Conservation (phyloP, 2,329 filamentous ascomycete genomes). For the Ophioceras dolichostomum region DNA sequence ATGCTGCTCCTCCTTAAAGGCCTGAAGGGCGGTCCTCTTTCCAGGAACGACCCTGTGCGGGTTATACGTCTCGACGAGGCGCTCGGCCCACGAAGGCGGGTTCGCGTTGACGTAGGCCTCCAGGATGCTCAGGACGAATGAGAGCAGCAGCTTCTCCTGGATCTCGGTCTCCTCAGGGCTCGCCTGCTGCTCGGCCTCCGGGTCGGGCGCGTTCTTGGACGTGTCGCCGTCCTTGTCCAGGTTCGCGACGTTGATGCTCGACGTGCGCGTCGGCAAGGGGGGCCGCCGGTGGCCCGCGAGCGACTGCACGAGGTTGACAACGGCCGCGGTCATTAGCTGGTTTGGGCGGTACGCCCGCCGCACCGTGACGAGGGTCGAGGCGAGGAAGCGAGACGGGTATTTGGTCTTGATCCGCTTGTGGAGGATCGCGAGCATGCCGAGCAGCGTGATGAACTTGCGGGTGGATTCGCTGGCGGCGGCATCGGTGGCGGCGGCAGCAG, state of each 20-base stretch:
- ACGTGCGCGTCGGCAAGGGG: slow-evolving; percentile 44
- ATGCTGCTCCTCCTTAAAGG: slow-evolving; percentile 47
- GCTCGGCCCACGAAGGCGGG: slow-evolving; percentile 46
- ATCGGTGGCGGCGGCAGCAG: too few species aligned
- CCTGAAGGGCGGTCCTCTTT: slow-evolving; percentile 46
- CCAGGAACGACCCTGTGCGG: slow-evolving; percentile 52
- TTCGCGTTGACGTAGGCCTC: slow-evolving; percentile 59
- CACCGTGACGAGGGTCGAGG: slow-evolving; percentile 62
- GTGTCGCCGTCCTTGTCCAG: slow-evolving; percentile 40
- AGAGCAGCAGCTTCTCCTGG: slow-evolving; percentile 54
- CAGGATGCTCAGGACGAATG: slow-evolving; percentile 66
- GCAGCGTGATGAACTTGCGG: slow-evolving; percentile 48
- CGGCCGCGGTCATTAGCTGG: slow-evolving; percentile 55
- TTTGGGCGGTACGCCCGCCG: slow-evolving; percentile 51
- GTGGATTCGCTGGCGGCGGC: slow-evolving; percentile 11
- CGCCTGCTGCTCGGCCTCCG: slow-evolving; percentile 42
- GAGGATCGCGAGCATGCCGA: slow-evolving; percentile 60
- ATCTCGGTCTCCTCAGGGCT: slow-evolving; percentile 47
- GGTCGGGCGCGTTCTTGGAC: slow-evolving; percentile 47
- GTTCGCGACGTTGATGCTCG: slow-evolving; percentile 42
- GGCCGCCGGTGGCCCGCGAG: slow-evolving; percentile 57
- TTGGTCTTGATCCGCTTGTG: slow-evolving; percentile 67
- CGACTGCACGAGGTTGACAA: slow-evolving; percentile 59
- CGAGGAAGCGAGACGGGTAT: slow-evolving; percentile 66
- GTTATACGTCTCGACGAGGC: slow-evolving; percentile 56